These are phyloP conservation scores for Pezicula radicicola DNA, from an alignment of 2,329 filamentous ascomycete genomes.

Conservation along the genomic window DNA sequence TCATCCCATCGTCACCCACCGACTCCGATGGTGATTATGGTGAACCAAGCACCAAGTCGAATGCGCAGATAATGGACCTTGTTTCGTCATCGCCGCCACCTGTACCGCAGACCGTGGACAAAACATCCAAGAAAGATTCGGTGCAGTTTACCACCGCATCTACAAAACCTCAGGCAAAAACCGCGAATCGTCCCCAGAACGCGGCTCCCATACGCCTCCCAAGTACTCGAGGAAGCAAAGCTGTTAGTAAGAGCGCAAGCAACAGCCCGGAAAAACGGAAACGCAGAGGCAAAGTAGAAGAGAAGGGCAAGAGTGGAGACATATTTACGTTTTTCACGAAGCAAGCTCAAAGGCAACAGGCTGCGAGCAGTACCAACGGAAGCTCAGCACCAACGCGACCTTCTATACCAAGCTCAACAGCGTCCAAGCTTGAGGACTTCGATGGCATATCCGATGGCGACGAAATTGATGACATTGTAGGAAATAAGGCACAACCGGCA, in stretches of 20 bases:
- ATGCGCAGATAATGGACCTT: slow-evolving; percentile 15
- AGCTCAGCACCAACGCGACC: slow-evolving; percentile 12
- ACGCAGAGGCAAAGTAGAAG: slow-evolving; percentile 37
- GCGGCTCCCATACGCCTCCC: slow-evolving; percentile 23
- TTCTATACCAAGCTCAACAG: slow-evolving; percentile 46
- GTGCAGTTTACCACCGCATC: slow-evolving; percentile 23
- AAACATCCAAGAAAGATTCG: slow-evolving; percentile 5
- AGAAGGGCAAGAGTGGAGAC: slow-evolving; percentile 53
- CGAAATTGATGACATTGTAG: slow-evolving; percentile 50
- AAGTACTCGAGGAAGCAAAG: slow-evolving; percentile 22
- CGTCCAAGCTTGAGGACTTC: slow-evolving; percentile 35
- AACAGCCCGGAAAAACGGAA: slow-evolving; percentile 43
- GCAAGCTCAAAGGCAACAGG: slow-evolving; percentile 47
- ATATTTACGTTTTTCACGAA: slow-evolving; percentile 59
- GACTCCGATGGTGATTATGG: slow-evolving; percentile 49
- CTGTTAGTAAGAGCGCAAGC: slow-evolving; percentile 30
- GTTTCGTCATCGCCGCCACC: slow-evolving; percentile 19
- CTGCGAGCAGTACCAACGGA: slow-evolving; percentile 9
- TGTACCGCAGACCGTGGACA: slow-evolving; percentile 4
- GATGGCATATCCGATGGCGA: slow-evolving; percentile 48
- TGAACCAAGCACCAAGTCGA: slow-evolving; percentile 25
- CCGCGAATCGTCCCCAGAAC: slow-evolving; percentile 23
- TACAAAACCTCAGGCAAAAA: slow-evolving; percentile 22
- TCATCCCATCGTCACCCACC: slow-evolving; percentile 33
- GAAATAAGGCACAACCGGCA: slow-evolving; percentile 44